phyloP scores from a whole-genome alignment of 2,329 filamentous ascomycete genomes.

The Cladosporium sp. region DNA sequence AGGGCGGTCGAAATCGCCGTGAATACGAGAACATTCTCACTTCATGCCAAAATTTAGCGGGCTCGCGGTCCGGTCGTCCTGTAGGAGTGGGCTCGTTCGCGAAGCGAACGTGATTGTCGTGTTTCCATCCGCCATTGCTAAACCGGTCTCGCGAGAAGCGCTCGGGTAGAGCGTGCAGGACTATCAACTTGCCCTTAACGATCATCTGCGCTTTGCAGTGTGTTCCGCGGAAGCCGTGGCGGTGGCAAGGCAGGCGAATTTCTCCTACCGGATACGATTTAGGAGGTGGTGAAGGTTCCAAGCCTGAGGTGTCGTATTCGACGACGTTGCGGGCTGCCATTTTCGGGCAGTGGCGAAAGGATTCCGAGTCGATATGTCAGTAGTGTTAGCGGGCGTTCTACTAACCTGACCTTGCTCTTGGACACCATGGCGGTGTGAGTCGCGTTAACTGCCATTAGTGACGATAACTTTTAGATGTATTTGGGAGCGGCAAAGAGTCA shows the following conservation, averaged over 20 bases:
- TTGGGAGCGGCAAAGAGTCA: background rate
- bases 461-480: background rate
- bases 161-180: slow-evolving; percentile 26
- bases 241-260: slow-evolving; percentile 26
- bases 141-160: slow-evolving; percentile 27
- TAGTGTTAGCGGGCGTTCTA: background rate
- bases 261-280: slow-evolving; percentile 25
- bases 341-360: background rate
- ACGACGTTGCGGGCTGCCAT: background rate
- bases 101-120: slow-evolving; percentile 21
- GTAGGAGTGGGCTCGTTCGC: slow-evolving; percentile 28
- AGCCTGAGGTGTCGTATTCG: slow-evolving; percentile 4
- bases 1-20: slow-evolving; percentile 22
- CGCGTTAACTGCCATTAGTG: background rate
- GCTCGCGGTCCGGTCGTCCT: slow-evolving; percentile 25
- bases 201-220: slow-evolving; percentile 28
- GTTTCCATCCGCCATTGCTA: slow-evolving; percentile 33
- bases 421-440: background rate
- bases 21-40: slow-evolving; percentile 29
- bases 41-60: slow-evolving; percentile 28
- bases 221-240: slow-evolving; percentile 26
- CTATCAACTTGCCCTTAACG: slow-evolving; percentile 27
- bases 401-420: too few relatives aligned
- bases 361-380: too few relatives aligned
- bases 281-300: slow-evolving; percentile 22